These are phyloP conservation scores for Pythium dissotocum DNA, from an alignment of 352 stramenopile genomes.

Conservation along the genomic window DNA sequence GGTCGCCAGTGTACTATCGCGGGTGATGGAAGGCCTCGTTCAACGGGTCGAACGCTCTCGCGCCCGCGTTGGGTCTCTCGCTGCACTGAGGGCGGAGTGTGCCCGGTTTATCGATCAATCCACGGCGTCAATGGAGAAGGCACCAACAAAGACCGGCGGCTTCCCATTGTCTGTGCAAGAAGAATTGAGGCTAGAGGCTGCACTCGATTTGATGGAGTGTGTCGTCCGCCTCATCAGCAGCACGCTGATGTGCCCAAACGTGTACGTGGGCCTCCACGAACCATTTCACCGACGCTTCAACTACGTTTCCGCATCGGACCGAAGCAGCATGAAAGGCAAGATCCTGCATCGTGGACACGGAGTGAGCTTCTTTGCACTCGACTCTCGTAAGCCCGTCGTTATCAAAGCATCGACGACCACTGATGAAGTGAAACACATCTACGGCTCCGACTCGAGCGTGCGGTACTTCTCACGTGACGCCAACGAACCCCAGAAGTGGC, in stretches of 20 bases:
- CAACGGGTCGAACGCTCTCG: constrained; percentile 47
- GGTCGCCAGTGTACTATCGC: constrained; percentile 37
- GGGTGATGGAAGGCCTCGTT: constrained; percentile 34
- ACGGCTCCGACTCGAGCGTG: constrained; percentile 23
- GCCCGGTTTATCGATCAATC: constrained; percentile 22
- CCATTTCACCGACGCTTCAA: constrained; percentile 41
- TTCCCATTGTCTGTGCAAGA: constrained; percentile 32
- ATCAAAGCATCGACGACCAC: constrained; percentile 20
- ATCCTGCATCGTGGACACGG: constrained; percentile 53
- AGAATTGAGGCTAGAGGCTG: constrained; percentile 48
- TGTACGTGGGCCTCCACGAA: constrained; percentile 71
- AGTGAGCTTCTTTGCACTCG: constrained; percentile 55
- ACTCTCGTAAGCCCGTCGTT: constrained; percentile 43
- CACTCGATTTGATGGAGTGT: constrained; percentile 35
- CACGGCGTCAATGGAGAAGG: background rate
- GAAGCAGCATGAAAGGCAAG: constrained; percentile 65
- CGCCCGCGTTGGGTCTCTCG: constrained; percentile 32
- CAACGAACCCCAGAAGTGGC: constrained; percentile 38
- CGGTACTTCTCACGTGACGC: constrained; percentile 38
- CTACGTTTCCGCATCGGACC: constrained; percentile 54
- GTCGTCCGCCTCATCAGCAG: constrained; percentile 39
- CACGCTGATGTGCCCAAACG: constrained; percentile 37
- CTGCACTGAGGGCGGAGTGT: constrained; percentile 32
- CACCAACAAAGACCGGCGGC: background rate
- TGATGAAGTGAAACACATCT: constrained; percentile 3